phyloP scores from a whole-genome alignment of 257 asterid species.

The Pogostemon cablin region DNA sequence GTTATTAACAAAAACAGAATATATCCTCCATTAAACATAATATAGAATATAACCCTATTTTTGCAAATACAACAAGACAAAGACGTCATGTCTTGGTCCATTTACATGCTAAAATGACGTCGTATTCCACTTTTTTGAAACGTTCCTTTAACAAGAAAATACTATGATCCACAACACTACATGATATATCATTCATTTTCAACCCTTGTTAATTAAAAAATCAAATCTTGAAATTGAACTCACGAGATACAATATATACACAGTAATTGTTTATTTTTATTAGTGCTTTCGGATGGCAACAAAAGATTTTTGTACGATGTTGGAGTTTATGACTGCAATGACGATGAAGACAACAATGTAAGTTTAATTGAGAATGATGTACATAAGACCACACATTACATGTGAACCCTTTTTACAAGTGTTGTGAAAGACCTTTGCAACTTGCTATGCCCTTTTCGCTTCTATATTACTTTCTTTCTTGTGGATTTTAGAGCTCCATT shows the following conservation, averaged over 20 bases:
- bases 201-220: background rate
- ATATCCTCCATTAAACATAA: background rate
- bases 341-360: conserved; percentile 73
- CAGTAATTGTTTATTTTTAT: conserved; percentile 13
- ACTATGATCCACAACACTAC: too few relatives aligned
- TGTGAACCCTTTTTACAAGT: conserved; percentile 20
- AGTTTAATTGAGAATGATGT: background rate
- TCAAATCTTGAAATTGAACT: conserved; percentile 10
- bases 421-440: background rate
- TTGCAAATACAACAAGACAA: background rate
- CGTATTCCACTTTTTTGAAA: background rate
- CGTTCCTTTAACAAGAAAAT: too few relatives aligned
- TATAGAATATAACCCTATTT: background rate
- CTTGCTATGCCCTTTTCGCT: too few relatives aligned
- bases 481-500: background rate
- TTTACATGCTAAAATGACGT: background rate
- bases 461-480: background rate
- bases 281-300: conserved; percentile 80
- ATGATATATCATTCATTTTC: background rate
- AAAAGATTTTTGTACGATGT: conserved; percentile 84
- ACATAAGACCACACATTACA: background rate
- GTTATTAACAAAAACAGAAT: too few relatives aligned
- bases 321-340: conserved; percentile 80
- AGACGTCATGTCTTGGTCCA: background rate
- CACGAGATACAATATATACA: conserved; percentile 19